Evolutionary conservation across 352 stramenopile genomes (phyloP).

Genomic region (Elongisporangium undulatum): DNA sequence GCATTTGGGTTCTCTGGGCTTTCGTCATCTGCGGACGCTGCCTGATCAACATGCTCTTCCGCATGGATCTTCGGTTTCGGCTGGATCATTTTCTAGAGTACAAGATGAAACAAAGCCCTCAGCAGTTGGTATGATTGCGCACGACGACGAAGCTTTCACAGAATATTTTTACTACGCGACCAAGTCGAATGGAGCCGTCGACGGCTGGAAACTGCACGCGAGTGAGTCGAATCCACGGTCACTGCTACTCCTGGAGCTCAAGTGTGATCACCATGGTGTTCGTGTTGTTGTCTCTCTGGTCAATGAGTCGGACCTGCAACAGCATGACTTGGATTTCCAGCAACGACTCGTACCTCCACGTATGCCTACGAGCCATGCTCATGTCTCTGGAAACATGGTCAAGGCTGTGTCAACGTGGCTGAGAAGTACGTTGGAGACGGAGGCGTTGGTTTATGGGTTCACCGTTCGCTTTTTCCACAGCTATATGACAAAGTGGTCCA

Average conservation of each 20-base stretch:
- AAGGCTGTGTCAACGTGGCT: constrained; percentile 46
- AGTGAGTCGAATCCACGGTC: constrained; percentile 12
- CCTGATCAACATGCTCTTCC: constrained; percentile 11
- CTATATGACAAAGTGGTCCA: constrained; percentile 50
- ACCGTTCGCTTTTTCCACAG: constrained; percentile 76
- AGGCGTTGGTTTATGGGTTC: constrained; percentile 67
- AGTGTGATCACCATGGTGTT: constrained; percentile 68
- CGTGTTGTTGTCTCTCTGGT: constrained; percentile 56
- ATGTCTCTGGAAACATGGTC: constrained; percentile 31
- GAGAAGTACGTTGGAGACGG: constrained; percentile 43
- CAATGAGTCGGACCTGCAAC: constrained; percentile 53
- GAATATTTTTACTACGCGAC: constrained; percentile 63
- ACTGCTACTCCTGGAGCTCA: constrained; percentile 64
- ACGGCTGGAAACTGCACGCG: constrained; percentile 16
- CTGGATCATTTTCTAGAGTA: background rate
- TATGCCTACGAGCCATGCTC: background rate
- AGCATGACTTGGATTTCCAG: constrained; percentile 64
- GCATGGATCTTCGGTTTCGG: constrained; percentile 5
- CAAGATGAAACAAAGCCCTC: background rate
- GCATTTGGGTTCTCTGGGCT: constrained; percentile 61
- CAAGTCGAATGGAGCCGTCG: constrained; percentile 19
- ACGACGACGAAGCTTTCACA: constrained; percentile 46
- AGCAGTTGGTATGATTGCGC: background rate
- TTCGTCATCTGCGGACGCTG: constrained; percentile 48
- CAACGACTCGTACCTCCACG: constrained; percentile 14